Conservation (phyloP, 2,329 filamentous ascomycete species). For the Elsinoe arachidis region DNA sequence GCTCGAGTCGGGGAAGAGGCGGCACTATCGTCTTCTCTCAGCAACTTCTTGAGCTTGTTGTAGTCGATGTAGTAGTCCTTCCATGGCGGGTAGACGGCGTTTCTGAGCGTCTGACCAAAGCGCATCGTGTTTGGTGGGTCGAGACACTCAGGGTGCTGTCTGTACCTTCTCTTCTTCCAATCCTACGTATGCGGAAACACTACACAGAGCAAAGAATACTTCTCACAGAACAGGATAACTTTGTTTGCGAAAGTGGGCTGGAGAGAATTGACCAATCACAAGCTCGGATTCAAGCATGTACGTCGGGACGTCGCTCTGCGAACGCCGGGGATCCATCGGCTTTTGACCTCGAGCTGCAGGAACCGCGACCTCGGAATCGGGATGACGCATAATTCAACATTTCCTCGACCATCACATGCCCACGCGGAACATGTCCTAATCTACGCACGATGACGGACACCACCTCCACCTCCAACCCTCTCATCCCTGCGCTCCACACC, state of each 20-base stretch:
- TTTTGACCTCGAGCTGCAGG: background rate
- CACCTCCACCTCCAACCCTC: constrained; percentile 7
- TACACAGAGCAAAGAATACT: background rate
- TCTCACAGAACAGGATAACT: background rate
- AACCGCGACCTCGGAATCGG: background rate
- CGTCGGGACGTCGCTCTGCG: constrained; percentile 5
- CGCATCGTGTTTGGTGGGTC: constrained; percentile 53
- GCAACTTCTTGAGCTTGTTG: constrained; percentile 76
- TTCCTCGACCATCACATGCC: background rate
- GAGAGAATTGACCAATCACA: constrained; percentile 1
- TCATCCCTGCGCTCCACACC: constrained; percentile 33
- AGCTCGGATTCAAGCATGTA: background rate
- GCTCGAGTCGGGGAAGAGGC: constrained; percentile 37
- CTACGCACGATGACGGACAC: too few species aligned
- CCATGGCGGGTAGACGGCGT: constrained; percentile 78
- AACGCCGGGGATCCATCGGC: background rate
- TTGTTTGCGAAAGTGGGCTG: constrained; percentile 7
- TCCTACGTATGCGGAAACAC: background rate
- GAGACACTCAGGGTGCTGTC: background rate
- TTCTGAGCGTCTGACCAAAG: constrained; percentile 81
- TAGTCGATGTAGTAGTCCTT: constrained; percentile 94
- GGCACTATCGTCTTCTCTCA: constrained; percentile 63
- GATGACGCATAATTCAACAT: background rate
- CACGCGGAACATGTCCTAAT: background rate
- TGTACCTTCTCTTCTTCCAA: background rate